Evolutionary conservation across 768 basidiomycete species (phyloP), one percentile per base, ranked within the genome.

Genomic region (Hemileccinum impolitum): DNA sequence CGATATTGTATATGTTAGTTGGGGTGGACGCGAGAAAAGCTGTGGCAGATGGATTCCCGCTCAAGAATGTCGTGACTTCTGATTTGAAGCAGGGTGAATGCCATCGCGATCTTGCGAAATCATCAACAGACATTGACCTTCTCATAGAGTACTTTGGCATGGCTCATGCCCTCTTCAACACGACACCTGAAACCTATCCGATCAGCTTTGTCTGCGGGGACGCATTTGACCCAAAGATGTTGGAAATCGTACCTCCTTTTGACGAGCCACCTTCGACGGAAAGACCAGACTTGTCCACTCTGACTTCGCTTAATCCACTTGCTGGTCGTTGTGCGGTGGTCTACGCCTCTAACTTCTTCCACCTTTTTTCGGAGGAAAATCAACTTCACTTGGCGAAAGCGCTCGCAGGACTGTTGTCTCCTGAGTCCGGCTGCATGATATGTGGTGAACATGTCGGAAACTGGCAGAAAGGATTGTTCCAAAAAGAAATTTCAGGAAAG

Each of bases 81-180:
- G 77, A 79, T 53, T 49, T 78, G 13, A 53, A 55, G 18, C 46
- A 66, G 43, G 72, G 77, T 71, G 40, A 45, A 12, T 5, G 26
- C 39, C 21, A 28, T 36, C 3, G 4, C 19, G 12, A 3, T 36
- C 8, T 48, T 21, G 4, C 14, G 30, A 35, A 4, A 6, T 23
- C 6, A 7, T 31, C 31, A 8, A 18, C 23, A 11, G 4, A 35
- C 0, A 6, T 15, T 45, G 5, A 36, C 32, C 5, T 26, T 23
- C 21, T 36, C 36, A 17, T 38, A 84, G 84, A 65, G 3, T 85
- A 79, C 51, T 80, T 79, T 76, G 69, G 77, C 2, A 62, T 77
- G 8, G 82, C 84, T 1, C 82, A 86, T 50, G 72, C 77, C 26
- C 69, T 87, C 15, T 88, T 85, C 70, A 75, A 63, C 35, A 74